A percentile compares a stretch with the other conserved stretches of the same genome.
These are phyloP conservation scores for Xylaria arbuscula DNA, from an alignment of 2,329 filamentous ascomycete species.

Conservation along the genomic window DNA sequence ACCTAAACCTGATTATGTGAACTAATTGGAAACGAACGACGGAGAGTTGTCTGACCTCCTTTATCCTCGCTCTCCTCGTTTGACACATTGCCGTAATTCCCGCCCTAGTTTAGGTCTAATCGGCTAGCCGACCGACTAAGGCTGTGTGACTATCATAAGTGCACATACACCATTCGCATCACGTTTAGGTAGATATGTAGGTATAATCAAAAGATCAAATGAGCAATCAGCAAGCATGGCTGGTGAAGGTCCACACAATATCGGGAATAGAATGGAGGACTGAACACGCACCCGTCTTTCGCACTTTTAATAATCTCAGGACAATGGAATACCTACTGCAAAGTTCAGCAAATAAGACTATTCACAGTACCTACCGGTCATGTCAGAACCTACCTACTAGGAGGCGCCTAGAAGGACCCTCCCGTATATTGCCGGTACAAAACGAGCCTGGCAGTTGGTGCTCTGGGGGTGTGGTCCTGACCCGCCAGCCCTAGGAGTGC, in stretches of 20 bases:
- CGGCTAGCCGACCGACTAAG: no score
- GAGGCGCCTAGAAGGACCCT: background rate
- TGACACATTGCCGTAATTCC: background rate
- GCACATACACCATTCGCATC: background rate
- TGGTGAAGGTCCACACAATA: background rate
- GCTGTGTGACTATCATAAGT: background rate
- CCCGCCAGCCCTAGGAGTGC: conserved; percentile 45
- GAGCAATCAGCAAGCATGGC: background rate
- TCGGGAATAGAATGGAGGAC: background rate
- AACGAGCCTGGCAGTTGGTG: conserved; percentile 20
- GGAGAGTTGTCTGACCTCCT: conserved; percentile 1
- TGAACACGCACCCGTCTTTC: background rate
- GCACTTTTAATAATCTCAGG: background rate
- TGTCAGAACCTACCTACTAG: background rate
- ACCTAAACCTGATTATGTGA: conserved; percentile 1
- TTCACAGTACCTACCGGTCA: background rate
- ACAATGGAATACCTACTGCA: background rate
- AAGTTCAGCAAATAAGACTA: background rate
- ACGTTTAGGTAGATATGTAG: background rate
- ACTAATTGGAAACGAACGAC: conserved; percentile 1
- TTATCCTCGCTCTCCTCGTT: background rate
- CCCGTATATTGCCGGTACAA: conserved; percentile 1
- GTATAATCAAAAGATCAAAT: background rate
- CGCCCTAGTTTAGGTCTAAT: background rate
- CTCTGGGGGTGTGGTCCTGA: conserved; percentile 21